Percentiles rank a stretch among this genome's conserved stretches.
Evolutionary conservation across 2,329 filamentous ascomycete species (phyloP).

Genomic region (Phoma herbarum): DNA sequence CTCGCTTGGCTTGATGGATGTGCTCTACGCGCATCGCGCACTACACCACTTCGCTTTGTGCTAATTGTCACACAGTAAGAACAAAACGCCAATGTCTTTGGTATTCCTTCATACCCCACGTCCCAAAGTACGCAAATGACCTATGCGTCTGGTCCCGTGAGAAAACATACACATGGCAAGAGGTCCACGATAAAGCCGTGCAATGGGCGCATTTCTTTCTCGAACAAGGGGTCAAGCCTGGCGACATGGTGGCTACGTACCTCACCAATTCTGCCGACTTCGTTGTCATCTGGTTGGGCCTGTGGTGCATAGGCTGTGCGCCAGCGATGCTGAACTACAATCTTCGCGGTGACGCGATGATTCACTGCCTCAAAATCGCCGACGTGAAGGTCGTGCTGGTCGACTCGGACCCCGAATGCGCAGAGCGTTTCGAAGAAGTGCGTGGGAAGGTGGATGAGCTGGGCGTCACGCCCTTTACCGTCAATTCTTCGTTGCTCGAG

Average conservation of each 20-base stretch:
- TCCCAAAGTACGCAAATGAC: slow-evolving; percentile 51
- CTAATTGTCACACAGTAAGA: slow-evolving; percentile 44
- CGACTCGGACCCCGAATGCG: slow-evolving; percentile 58
- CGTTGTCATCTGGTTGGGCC: slow-evolving; percentile 69
- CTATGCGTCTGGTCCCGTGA: slow-evolving; percentile 72
- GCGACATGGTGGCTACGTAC: slow-evolving; percentile 71
- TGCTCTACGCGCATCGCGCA: neutral
- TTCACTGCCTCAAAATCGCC: slow-evolving; percentile 70
- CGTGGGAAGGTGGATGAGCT: slow-evolving; percentile 31
- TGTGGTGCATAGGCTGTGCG: slow-evolving; percentile 71
- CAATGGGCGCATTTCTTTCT: slow-evolving; percentile 46
- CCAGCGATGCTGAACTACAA: slow-evolving; percentile 77
- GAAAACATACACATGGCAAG: slow-evolving; percentile 53
- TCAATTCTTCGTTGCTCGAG: slow-evolving; percentile 30
- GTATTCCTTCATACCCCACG: slow-evolving; percentile 41
- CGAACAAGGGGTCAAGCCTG: slow-evolving; percentile 64
- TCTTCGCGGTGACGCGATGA: slow-evolving; percentile 66
- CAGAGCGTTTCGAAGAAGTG: slow-evolving; percentile 32
- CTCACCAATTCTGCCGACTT: slow-evolving; percentile 73
- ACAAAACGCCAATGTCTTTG: slow-evolving; percentile 48
- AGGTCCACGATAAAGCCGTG: slow-evolving; percentile 40
- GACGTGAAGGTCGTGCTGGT: slow-evolving; percentile 65
- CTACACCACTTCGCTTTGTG: neutral
- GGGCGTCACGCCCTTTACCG: slow-evolving; percentile 28
- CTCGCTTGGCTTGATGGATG: neutral